Base-by-base conservation (phyloP, 176 grass and related monocot genomes). In the Eragrostis curvula region DNA sequence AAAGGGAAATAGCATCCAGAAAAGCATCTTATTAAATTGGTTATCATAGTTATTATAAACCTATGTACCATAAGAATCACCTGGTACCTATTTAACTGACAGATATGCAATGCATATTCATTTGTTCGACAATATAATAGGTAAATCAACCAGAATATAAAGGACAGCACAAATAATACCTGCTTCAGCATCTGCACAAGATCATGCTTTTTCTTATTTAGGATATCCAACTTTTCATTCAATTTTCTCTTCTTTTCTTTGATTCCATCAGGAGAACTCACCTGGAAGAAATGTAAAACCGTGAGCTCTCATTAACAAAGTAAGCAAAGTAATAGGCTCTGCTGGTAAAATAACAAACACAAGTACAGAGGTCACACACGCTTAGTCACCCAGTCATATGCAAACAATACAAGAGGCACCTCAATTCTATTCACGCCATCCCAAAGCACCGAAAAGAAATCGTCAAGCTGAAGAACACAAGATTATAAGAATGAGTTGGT, bases 151-250 rank as follows among this genome's bases (percentile, higher is more conserved):
- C 9, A 61, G 18, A 81, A 73, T 74, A 87, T 2, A 65, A 20
- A 67, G 45, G 39, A 20, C 51, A 24, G 18, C 21, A 63, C 16
- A 80, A 79, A 41, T 30, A 64, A 79, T 91, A 98, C 96, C 91
- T 96, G 96, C 89, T 99, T 99, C 78, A 99, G 80, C 96, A 99
- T 96, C 89, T 96, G 96, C 52, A 99, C 96, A 57, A 99, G 96
- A 68, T 95, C 90, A 30, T 99, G 96, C 41, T 99, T 96, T 70
- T 96, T 99, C 83, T 92, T 90, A 43, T 93, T 96, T 60, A 99
- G 67, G 16, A 75, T 68, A 12, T 90, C 90, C 36, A 99, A 84
- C 50, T 96, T 93, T 41, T 92, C 90, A 25, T 86, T 90, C 72
- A 99, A 64, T 45, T 94, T 88, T 66, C 5, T 86, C 71, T 95